Base-by-base conservation (phyloP, 106 monocot species). In the Dendrobium catenatum region DNA sequence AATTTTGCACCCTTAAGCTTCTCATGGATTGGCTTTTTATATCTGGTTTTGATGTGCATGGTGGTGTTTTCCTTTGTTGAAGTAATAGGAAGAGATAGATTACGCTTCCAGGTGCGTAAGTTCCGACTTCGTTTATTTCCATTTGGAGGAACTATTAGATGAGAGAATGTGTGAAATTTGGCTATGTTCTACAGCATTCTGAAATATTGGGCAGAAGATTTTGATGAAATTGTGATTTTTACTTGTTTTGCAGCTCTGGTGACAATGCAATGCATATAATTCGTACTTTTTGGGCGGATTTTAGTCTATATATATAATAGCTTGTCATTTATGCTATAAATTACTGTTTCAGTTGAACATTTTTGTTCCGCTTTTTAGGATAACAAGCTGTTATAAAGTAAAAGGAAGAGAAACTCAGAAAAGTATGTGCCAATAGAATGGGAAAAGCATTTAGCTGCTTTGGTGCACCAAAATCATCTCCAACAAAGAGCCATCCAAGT, bases 391-490 rank as follows among this genome's bases (percentile, higher is more conserved):
- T n/a, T 74, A 20, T 74, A n/a, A 74, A 43, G 19, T 44, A 8
- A 42, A 18, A 76, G 47, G 76, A 76, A 49, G 76, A 27, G 22
- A 15, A 26, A 26, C 26, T 26, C 26, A 26, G 26, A 26, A 49
- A 2, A 47, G 74, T 49, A 24, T 27, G 49, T 75, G 73, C 15
- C 20, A 9, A 76, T 27, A 76, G 26, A 49, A 76, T 76, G 76
- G 49, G 48, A 76, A 16, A 9, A 76, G 51, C 5, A 27, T 76
- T 76, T 51, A 42, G 76, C 49, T 76, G 76, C 76, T 76, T 76
- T 76, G 8, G 48, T 51, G 15, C 10, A 13, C 19, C n/a, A 49
- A 76, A 76, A 76, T 49, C 74, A 43, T 42, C 11, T 37, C 13
- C 27, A 49, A 49, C 17, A 19, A 29, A 22, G 11, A 76, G 11